Evolutionary conservation across 2,329 filamentous ascomycete species (phyloP).

Genomic region (Aspergillus ustus): DNA sequence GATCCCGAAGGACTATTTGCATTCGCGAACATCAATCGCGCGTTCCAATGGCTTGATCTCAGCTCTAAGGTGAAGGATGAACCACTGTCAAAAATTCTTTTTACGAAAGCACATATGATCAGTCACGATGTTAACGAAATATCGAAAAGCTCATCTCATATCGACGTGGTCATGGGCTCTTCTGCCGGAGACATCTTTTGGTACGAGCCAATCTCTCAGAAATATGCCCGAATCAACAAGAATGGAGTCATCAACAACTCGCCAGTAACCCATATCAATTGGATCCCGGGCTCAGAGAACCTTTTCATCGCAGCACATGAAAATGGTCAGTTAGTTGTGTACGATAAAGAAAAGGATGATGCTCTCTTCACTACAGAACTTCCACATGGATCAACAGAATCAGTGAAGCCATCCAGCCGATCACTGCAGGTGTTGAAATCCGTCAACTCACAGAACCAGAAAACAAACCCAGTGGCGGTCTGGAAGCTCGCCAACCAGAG

Average conservation of each 20-base stretch:
- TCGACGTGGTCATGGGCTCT: slow-evolving; percentile 94
- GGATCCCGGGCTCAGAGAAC: slow-evolving; percentile 93
- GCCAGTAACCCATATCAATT: slow-evolving; percentile 83
- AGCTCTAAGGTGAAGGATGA: slow-evolving; percentile 74
- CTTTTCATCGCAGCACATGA: slow-evolving; percentile 90
- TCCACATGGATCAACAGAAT: slow-evolving; percentile 32
- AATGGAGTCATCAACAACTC: slow-evolving; percentile 90
- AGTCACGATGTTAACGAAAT: slow-evolving; percentile 89
- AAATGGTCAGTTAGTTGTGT: slow-evolving; percentile 88
- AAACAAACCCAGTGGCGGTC: slow-evolving; percentile 85
- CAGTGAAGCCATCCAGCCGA: slow-evolving; percentile 33
- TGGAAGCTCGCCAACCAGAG: slow-evolving; percentile 93
- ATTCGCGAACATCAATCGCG: slow-evolving; percentile 94
- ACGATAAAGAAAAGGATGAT: slow-evolving; percentile 97
- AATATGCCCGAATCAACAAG: slow-evolving; percentile 95
- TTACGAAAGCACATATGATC: slow-evolving; percentile 93
- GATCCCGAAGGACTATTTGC: slow-evolving; percentile 79
- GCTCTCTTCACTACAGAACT: slow-evolving; percentile 74
- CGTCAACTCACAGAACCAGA: slow-evolving; percentile 91
- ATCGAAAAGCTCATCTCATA: slow-evolving; percentile 77
- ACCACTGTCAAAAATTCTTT: slow-evolving; percentile 92
- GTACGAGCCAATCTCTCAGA: slow-evolving; percentile 96
- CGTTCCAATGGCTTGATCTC: slow-evolving; percentile 94
- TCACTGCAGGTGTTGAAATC: slow-evolving; percentile 81
- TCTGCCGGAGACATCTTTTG: slow-evolving; percentile 97